A percentile compares a stretch with the other conserved stretches of the same genome.
Conservation (phyloP, 805 yeast genomes). For the Brettanomyces sp. region DNA sequence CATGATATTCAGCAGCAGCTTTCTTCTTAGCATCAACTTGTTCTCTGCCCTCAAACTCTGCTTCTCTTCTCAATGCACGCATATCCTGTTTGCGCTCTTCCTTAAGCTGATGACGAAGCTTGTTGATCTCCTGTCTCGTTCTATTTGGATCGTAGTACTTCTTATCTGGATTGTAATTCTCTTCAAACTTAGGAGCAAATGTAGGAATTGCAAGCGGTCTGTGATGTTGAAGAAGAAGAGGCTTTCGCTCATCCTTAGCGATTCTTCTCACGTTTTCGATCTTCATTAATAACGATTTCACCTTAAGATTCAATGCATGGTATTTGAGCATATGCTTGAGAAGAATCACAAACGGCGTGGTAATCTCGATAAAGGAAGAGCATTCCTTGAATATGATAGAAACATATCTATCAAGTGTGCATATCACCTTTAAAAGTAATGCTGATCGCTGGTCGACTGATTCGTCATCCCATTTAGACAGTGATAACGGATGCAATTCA, state of each 20-base stretch:
- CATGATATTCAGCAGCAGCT: slow-evolving; percentile 71
- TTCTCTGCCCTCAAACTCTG: slow-evolving; percentile 80
- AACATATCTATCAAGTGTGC: slow-evolving; percentile 24
- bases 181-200: slow-evolving; percentile 86
- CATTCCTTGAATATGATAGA: slow-evolving; percentile 49
- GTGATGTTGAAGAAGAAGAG: slow-evolving; percentile 76
- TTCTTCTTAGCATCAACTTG: slow-evolving; percentile 69
- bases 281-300: slow-evolving; percentile 32
- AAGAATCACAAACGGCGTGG: slow-evolving; percentile 35
- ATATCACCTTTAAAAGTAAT: slow-evolving; percentile 26
- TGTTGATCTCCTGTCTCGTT: slow-evolving; percentile 72
- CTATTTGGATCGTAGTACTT: slow-evolving; percentile 81
- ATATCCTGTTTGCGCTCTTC: slow-evolving; percentile 82
- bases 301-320: slow-evolving; percentile 25
- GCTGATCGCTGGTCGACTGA: slow-evolving; percentile 14
- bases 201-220: slow-evolving; percentile 78
- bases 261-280: slow-evolving; percentile 41
- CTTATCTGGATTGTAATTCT: slow-evolving; percentile 91
- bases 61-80: slow-evolving; percentile 85
- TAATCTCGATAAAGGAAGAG: slow-evolving; percentile 51
- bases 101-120: slow-evolving; percentile 78
- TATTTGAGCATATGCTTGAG: slow-evolving; percentile 30
- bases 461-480: slow-evolving; percentile 8
- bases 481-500: slow-evolving; percentile 4
- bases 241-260: slow-evolving; percentile 43